Evolutionary conservation across 1,284 basidiomycete species (phyloP), one percentile per base, ranked within the genome.

Genomic region (Ustilago trichophora): DNA sequence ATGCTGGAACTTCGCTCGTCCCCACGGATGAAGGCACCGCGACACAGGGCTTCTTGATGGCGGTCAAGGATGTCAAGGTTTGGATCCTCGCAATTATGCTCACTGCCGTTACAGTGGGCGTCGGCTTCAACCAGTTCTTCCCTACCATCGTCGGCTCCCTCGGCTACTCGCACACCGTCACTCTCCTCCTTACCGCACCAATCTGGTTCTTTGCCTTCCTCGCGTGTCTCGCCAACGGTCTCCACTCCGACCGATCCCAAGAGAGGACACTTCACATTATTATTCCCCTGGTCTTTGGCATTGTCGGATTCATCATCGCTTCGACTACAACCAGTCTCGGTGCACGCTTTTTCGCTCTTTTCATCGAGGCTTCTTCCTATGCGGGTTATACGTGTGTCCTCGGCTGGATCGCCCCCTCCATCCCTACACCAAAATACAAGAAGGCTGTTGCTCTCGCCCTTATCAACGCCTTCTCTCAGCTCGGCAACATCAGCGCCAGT

Each of bases 1-100:
- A 90, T 76, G 78, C 87, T 88, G 64, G 88, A 84, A 11, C 90
- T 85, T 15, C 90, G 89, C 7, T 86, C 85, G 40, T 46, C 16
- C 36, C 53, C 9, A 43, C 50, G n/a, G 59, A 66, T 5, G 57
- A 62, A 2, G 68, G 59, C 74, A 93, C 89, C 18, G 90, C 67
- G 3, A 46, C 48, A 35, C 62, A 69, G 33, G 75, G 72, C 3
- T 53, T 77, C 44, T 8, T 62, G 6, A 53, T 69, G 48, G 64
- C 70, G 3, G 35, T 69, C 13, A 63, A 52, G 49, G 75, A 77
- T 33, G 47, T 58, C 49, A 67, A 68, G 29, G 63, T 69, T 10
- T 75, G 64, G 60, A 22, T 75, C 4, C 42, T 76, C 19, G 57
- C 64, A 5, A 43, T 75, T 31, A 72, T 70, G 66, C 62, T 70